phyloP scores from a whole-genome alignment of 1,284 basidiomycete species.

The Coriolopsis trogii region DNA sequence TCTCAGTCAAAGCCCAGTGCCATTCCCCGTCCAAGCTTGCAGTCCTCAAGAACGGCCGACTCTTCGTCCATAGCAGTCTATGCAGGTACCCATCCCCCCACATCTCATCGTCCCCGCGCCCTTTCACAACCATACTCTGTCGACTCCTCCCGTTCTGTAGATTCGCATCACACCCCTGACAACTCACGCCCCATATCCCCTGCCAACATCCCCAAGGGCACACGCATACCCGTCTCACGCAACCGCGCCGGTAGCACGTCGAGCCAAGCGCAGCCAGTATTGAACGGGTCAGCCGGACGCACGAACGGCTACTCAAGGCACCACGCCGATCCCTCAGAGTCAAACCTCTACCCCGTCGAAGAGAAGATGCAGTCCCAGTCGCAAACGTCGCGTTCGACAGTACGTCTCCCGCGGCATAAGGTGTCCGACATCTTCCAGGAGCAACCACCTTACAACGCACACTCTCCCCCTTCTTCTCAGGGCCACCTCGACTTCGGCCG shows the following conservation, averaged over 20 bases:
- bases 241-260: slow-evolving; percentile 46
- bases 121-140: slow-evolving; percentile 60
- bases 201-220: slow-evolving; percentile 40
- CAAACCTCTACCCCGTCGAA: slow-evolving; percentile 31
- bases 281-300: slow-evolving; percentile 25
- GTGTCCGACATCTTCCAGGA: slow-evolving; percentile 52
- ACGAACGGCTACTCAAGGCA: slow-evolving; percentile 14
- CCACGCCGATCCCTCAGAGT: slow-evolving; percentile 15
- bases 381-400: slow-evolving; percentile 33
- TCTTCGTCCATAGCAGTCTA: slow-evolving; percentile 15
- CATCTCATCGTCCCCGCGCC: slow-evolving; percentile 48
- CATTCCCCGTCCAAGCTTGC: slow-evolving; percentile 50
- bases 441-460: slow-evolving; percentile 33
- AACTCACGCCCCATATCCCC: slow-evolving; percentile 44
- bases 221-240: slow-evolving; percentile 54
- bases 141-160: slow-evolving; percentile 34
- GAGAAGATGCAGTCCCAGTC: slow-evolving; percentile 27
- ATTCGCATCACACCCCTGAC: slow-evolving; percentile 35
- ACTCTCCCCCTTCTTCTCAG: slow-evolving; percentile 26
- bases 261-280: slow-evolving; percentile 37
- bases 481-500: slow-evolving; percentile 25
- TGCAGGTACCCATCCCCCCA: slow-evolving; percentile 19
- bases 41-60: slow-evolving; percentile 35
- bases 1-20: slow-evolving; percentile 42
- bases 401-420: slow-evolving; percentile 34